Evolutionary conservation across 2,329 filamentous ascomycete genomes (phyloP), one percentile per base, ranked within the genome.

Genomic region (Magnaporthiopsis incrustans): DNA sequence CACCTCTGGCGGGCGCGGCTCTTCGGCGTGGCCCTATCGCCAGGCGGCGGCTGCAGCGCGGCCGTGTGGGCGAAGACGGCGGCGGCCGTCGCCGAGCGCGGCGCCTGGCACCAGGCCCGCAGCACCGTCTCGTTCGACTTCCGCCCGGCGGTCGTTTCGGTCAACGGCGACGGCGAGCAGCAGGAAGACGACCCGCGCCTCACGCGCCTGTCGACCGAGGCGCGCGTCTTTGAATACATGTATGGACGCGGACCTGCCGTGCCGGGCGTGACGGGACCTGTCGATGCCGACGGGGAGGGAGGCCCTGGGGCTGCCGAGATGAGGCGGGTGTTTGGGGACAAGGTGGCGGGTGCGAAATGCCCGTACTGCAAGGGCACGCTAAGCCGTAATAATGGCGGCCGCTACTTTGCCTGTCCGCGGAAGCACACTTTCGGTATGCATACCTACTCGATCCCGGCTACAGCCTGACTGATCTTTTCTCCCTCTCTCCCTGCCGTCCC

Each of bases 181-280:
- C 33, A 35, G 33, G 33, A 10, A 7, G 33, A 35, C 8, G 56
- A 63, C 64, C 38, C 59, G 18, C 27, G 50, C 61, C 50, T n/a
- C 25, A 27, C 35, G 10, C 32, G 67, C 2, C 71, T 82, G 26
- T 82, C 81, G n/a, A 84, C 83, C 2, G 84, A 87, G 70, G 84
- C 78, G 0, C 74, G 75, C 53, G 75, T 82, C 59, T 86, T 83
- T 79, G 81, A 85, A 66, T 84, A 81, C 78, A 83, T 86, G 79
- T 86, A 86, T 68, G 83, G 82, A 25, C 74, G 74, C n/a, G 81
- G 81, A 0, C 73, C 76, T 0, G 74, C 77, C 2, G 79, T 84
- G 3, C 74, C 77, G 0, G 81, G 79, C 4, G 74, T 78, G 27
- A 73, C 74, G 22, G 60, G 66, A 25, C 61, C 68, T 8, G 32